These are phyloP conservation scores for Fusarium algeriense DNA, from an alignment of 2,329 filamentous ascomycete species.

Conservation along the genomic window DNA sequence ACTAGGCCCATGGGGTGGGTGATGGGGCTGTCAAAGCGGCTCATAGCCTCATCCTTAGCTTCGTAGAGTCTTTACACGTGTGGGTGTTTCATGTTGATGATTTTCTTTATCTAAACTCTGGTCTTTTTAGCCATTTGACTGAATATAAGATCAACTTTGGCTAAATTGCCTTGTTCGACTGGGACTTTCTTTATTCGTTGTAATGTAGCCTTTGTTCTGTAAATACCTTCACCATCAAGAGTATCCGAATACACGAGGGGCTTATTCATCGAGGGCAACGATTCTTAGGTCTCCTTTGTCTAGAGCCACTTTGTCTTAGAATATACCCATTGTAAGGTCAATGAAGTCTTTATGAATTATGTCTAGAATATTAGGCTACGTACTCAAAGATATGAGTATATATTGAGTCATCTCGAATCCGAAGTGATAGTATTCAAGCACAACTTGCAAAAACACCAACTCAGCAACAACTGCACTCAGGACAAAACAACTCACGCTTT, in stretches of 20 bases:
- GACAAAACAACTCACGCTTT: background rate
- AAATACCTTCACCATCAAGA: too few relatives aligned
- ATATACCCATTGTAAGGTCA: background rate
- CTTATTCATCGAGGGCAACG: background rate
- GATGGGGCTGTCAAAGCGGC: constrained; percentile 5
- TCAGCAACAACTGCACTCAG: background rate
- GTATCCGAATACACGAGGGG: background rate
- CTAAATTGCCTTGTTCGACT: background rate
- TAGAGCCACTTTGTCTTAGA: background rate
- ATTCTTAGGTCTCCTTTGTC: background rate
- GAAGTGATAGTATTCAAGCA: background rate
- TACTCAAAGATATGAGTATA: background rate
- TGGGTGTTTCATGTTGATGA: background rate
- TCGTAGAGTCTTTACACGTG: background rate
- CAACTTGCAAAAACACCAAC: background rate
- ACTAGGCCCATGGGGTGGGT: background rate
- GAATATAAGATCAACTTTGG: background rate
- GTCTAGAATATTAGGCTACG: background rate
- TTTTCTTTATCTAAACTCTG: background rate
- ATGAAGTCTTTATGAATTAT: background rate
- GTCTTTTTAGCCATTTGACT: background rate
- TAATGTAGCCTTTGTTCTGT: background rate
- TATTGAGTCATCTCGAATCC: background rate
- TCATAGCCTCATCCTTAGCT: background rate
- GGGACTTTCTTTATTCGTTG: background rate